Evolutionary conservation across 345 rosid genomes (phyloP), one percentile per base, ranked within the genome.

Genomic region (Heritiera littoralis): DNA sequence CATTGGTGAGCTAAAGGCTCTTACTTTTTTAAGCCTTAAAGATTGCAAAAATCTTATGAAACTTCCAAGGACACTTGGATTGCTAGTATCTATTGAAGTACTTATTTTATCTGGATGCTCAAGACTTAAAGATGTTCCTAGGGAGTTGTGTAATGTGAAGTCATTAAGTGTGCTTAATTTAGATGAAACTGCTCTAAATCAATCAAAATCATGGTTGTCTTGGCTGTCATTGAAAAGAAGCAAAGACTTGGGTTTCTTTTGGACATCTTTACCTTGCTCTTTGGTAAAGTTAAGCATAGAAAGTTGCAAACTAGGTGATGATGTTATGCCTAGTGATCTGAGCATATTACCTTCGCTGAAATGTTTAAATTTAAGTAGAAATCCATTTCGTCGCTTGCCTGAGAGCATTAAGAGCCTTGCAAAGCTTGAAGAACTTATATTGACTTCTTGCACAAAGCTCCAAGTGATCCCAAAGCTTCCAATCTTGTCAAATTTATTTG

Each of bases 21-120:
- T 84, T 49, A 45, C 10, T 1, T 1, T 28, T 15, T 23, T 81
- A 52, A 84, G 51, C 51, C 28, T 81, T 23, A 72, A 79, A 79
- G 73, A 18, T 15, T 85, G 84, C 79, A 76, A 48, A 65, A 81
- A 58, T 23, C 79, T 84, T 48, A 49, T 11, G 68, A 79, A 72
- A 38, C 74, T 86, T 79, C 85, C 88, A 1, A 20, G 40, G 10
- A 59, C 30, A 59, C 77, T 81, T n/a, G 52, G 82, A 7, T 17
- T n/a, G 14, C 66, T 78, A 49, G 67, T 15, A 46, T 79, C 88
- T 51, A 76, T 81, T n/a, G 58, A 79, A 76, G 56, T 35, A 43
- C 69, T 83, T 28, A 64, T 45, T 52, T 30, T 84, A 23, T 77
- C 85, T 23, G 83, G 82, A 20, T 86, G 85, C 83, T 58, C 65